Percentiles rank a stretch among this genome's conserved stretches.
Evolutionary conservation across 2,329 filamentous ascomycete species (phyloP).

Genomic region (Ambrosiella xylebori): DNA sequence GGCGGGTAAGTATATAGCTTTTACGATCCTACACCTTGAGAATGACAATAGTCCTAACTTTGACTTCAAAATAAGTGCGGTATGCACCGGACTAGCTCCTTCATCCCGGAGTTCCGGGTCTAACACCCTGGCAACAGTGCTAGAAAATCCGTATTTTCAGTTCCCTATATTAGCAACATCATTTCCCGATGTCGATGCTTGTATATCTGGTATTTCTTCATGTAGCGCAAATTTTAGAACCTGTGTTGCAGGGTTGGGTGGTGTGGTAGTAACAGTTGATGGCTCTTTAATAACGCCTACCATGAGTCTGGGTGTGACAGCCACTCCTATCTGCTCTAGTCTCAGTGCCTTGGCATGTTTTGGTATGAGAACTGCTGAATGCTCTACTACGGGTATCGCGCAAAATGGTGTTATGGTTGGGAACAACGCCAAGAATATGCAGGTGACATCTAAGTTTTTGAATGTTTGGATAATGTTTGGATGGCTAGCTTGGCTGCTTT

Average conservation of each 20-base stretch:
- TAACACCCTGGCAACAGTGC: conserved; percentile 29
- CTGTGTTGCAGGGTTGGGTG: conserved; percentile 33
- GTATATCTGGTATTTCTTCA: conserved; percentile 31
- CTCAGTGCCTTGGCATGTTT: conserved; percentile 36
- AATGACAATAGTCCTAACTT: conserved; percentile 11
- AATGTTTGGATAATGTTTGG: background rate
- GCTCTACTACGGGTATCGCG: conserved; percentile 17
- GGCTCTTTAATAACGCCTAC: conserved; percentile 32
- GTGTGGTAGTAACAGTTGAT: conserved; percentile 34
- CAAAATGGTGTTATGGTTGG: conserved; percentile 15
- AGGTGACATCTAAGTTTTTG: background rate
- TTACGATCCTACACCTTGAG: background rate
- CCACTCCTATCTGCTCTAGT: conserved; percentile 37
- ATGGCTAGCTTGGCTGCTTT: background rate
- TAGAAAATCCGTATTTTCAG: conserved; percentile 40
- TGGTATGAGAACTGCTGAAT: conserved; percentile 25
- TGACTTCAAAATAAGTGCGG: conserved; percentile 22
- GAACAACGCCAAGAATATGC: background rate
- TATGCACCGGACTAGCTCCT: conserved; percentile 40
- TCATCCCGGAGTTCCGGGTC: conserved; percentile 22
- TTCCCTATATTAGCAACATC: conserved; percentile 40
- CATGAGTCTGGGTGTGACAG: conserved; percentile 26
- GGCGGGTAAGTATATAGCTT: conserved; percentile 23
- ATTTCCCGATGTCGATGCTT: conserved; percentile 33
- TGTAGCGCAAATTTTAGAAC: conserved; percentile 37